Evolutionary conservation across 768 basidiomycete genomes (phyloP).

Genomic region (Lyophyllum shimeji): DNA sequence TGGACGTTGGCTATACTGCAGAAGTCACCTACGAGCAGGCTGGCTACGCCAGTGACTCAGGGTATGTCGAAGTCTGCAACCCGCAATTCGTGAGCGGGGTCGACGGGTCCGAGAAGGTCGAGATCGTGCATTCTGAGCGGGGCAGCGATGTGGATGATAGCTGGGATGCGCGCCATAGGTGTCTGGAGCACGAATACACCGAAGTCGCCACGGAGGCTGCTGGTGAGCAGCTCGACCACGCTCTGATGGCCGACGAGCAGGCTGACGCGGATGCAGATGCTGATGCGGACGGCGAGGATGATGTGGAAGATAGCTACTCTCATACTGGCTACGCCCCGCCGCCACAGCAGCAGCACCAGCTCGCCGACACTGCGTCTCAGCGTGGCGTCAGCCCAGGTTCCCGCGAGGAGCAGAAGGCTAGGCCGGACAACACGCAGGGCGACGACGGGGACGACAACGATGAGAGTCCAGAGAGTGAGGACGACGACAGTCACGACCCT

Average conservation of each 20-base stretch:
- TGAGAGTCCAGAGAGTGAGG: conserved; percentile 30
- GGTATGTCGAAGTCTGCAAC: conserved; percentile 14
- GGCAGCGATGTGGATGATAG: conserved; percentile 5
- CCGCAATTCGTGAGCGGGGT: conserved; percentile 10
- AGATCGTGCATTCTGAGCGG: neutral
- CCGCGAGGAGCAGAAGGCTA: neutral
- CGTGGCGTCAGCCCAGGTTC: conserved; percentile 18
- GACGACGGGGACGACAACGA: conserved; percentile 18
- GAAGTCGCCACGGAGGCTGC: neutral
- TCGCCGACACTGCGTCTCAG: neutral
- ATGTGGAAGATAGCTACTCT: conserved; percentile 26
- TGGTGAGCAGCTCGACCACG: conserved; percentile 1
- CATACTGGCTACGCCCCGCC: conserved; percentile 27
- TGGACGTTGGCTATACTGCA: conserved; percentile 5
- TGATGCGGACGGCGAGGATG: conserved; percentile 26
- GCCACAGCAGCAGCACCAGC: conserved; percentile 11
- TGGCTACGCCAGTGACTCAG: conserved; percentile 2
- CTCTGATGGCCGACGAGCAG: neutral
- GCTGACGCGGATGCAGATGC: conserved; percentile 22
- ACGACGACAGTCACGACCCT: conserved; percentile 30
- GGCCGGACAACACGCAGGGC: conserved; percentile 2
- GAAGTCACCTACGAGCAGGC: conserved; percentile 9
- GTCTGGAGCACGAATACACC: conserved; percentile 6
- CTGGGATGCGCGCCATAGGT: conserved; percentile 1
- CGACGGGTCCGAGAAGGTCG: neutral